Base-by-base conservation (phyloP, 2,329 filamentous ascomycete genomes). In the Alternaria infectoria region DNA sequence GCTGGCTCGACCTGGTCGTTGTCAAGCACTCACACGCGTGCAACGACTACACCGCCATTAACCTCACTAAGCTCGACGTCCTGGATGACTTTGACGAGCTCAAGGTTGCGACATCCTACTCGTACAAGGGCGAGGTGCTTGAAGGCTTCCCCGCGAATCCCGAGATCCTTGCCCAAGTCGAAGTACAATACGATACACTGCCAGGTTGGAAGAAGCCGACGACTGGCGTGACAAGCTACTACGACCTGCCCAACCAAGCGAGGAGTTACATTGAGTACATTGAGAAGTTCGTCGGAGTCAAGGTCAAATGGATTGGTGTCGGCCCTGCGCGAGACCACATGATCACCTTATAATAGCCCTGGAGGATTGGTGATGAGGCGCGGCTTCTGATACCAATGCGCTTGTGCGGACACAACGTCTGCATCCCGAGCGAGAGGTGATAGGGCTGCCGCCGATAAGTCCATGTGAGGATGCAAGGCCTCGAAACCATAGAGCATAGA, bases 21-120 rank as follows among this genome's bases (percentile, higher is more conserved):
- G 79, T 91, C 66, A 89, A 90, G 77, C 91, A 90, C 82, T 89
- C 86, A 10, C 79, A 84, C 64, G 81, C 84, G 50, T 83, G 91
- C 77, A 92, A 92, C 81, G 85, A 90, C 81, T 92, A 92, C 80
- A 88, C 88, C 0, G 79, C 83, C 47, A 81, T 89, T 71, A 90
- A 90, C 80, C 81, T 90, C 60, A 90, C 88, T 61, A 90, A 90
- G 79, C 85, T 92, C 21, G 90, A 92, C 70, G 85, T 93, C 40
- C 84, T 93, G 15, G 91, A 93, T 76, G 87, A 87, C 30, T 93
- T 97, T 77, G 84, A 87, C 10, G 89, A 88, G 73, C 86, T 96
- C 80, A 91, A 93, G 79, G 84, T 92, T 54, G 91, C 91, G 17
- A 87, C 91, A 13, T 89, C 87, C 3, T 97, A 97, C 82, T 83